Evolutionary conservation across 495 filamentous ascomycete genomes (phyloP).

Genomic region (Hypoxylon intermedium): DNA sequence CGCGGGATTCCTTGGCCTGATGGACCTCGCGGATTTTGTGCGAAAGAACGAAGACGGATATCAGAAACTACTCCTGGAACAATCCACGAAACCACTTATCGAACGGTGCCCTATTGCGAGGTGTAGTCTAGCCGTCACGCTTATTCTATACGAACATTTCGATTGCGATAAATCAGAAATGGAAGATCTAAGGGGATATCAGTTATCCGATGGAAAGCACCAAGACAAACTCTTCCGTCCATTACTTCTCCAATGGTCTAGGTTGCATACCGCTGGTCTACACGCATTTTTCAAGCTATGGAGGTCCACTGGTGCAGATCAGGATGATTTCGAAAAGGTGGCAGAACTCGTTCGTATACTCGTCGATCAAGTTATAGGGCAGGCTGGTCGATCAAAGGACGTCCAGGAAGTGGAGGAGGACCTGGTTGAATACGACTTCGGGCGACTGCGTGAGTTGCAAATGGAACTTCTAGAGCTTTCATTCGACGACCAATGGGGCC

Average conservation of each 20-base stretch:
- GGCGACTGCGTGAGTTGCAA: conserved; percentile 81
- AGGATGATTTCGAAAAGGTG: conserved; percentile 89
- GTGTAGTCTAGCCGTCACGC: conserved; percentile 85
- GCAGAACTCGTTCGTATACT: conserved; percentile 88
- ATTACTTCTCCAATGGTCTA: conserved; percentile 89
- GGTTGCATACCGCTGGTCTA: conserved; percentile 89
- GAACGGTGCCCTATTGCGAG: conserved; percentile 88
- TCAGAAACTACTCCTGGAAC: conserved; percentile 89
- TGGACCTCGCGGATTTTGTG: conserved; percentile 95
- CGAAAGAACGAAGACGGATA: conserved; percentile 89
- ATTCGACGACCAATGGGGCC: conserved; percentile 93
- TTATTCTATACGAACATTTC: conserved; percentile 93
- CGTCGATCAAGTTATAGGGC: conserved; percentile 89
- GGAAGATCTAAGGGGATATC: conserved; percentile 79
- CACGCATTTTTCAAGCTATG: conserved; percentile 91
- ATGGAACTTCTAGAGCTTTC: conserved; percentile 92
- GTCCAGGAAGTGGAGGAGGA: conserved; percentile 90
- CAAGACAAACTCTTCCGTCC: conserved; percentile 90
- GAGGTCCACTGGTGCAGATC: conserved; percentile 83
- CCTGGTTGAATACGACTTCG: conserved; percentile 79
- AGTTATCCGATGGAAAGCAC: conserved; percentile 77
- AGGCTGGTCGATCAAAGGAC: conserved; percentile 81
- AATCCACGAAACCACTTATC: conserved; percentile 72
- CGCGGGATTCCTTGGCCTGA: conserved; percentile 91
- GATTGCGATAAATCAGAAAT: conserved; percentile 87